Conservation (phyloP, 345 rosid genomes). For the Schrenkiella parvula region DNA sequence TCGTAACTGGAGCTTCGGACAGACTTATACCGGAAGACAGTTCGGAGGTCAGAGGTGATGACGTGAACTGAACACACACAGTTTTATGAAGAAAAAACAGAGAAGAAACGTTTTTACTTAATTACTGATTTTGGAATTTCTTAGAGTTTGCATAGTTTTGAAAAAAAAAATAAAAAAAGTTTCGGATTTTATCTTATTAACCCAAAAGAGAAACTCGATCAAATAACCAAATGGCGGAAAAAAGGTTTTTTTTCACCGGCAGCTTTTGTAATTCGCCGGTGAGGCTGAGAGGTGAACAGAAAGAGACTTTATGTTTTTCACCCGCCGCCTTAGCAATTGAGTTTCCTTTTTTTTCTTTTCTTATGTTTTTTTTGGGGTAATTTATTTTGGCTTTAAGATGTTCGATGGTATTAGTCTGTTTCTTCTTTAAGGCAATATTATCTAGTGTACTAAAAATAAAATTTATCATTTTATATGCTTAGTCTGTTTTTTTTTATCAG, state of each 20-base stretch:
- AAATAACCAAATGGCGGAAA: constrained; percentile 17
- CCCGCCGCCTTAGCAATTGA: constrained; percentile 24
- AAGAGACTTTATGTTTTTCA: constrained; percentile 27
- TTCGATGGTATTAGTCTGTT: constrained; percentile 5
- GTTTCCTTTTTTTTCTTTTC: background rate
- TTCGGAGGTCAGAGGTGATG: constrained; percentile 31
- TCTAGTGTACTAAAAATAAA: background rate
- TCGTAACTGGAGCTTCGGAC: constrained; percentile 51
- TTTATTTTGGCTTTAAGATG: constrained; percentile 4
- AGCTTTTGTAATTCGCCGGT: constrained; percentile 33
- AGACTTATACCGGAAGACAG: constrained; percentile 52
- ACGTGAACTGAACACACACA: constrained; percentile 19
- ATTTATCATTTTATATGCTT: background rate
- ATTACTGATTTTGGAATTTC: constrained; percentile 13
- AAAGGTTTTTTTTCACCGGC: constrained; percentile 19
- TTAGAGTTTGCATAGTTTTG: constrained; percentile 10
- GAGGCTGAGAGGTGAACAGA: constrained; percentile 27
- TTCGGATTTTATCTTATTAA: background rate
- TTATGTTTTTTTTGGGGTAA: background rate
- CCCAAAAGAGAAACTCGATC: background rate
- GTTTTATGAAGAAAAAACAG: background rate
- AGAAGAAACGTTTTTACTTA: background rate
- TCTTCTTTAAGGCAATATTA: background rate
- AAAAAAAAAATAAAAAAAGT: background rate
- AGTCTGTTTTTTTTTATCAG: background rate